A percentile compares a stretch with the other conserved stretches of the same genome.
Conservation (phyloP, 257 asterid genomes). For the Paulownia fortunei region DNA sequence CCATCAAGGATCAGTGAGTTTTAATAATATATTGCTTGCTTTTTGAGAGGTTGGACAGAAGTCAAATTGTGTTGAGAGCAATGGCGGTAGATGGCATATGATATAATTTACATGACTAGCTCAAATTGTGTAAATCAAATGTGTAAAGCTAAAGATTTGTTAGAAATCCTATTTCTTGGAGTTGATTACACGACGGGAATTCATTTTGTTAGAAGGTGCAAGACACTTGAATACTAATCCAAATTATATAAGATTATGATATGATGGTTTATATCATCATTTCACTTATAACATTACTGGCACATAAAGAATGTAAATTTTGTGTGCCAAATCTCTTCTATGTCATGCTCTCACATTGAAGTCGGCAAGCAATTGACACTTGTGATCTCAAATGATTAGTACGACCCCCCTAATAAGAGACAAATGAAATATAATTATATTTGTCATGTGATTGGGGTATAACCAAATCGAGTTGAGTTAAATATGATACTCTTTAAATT, state of each 20-base stretch:
- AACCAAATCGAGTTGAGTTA: too few species aligned
- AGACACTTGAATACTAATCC: background rate
- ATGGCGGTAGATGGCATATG: constrained; percentile 16
- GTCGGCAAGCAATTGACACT: too few species aligned
- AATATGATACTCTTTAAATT: too few species aligned
- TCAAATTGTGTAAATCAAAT: constrained; percentile 24
- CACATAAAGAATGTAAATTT: too few species aligned
- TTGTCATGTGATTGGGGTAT: too few species aligned
- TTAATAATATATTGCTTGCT: background rate
- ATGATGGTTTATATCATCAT: too few species aligned
- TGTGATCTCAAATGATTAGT: too few species aligned
- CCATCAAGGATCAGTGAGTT: constrained; percentile 40
- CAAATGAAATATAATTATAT: too few species aligned
- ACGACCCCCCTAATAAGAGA: too few species aligned
- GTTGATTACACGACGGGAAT: background rate
- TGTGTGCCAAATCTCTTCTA: background rate
- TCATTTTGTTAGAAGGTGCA: background rate
- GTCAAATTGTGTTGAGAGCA: constrained; percentile 37
- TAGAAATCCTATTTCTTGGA: constrained; percentile 20
- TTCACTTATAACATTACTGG: too few species aligned
- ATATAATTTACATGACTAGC: background rate
- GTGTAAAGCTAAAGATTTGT: constrained; percentile 41
- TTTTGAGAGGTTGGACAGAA: constrained; percentile 32
- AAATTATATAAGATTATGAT: constrained; percentile 1
- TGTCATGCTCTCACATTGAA: too few species aligned